These are phyloP conservation scores for Aspergillus udagawae DNA, from an alignment of 2,329 filamentous ascomycete genomes.

Conservation along the genomic window DNA sequence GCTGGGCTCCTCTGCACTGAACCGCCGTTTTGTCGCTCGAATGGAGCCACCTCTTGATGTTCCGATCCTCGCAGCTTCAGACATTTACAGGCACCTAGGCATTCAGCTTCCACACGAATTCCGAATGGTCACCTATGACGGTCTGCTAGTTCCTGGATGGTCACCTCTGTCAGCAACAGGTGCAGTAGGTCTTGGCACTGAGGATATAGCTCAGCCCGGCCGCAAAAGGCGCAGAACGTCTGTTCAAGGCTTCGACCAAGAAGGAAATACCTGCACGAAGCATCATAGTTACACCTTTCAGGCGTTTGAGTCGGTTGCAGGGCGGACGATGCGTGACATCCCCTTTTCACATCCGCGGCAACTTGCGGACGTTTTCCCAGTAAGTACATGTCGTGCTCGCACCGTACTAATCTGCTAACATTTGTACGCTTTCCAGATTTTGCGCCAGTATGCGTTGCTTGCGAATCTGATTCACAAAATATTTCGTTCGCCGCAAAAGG, in stretches of 20 bases:
- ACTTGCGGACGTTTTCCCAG: constrained; percentile 41
- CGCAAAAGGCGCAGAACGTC: constrained; percentile 31
- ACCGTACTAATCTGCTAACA: not conserved
- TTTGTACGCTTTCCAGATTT: constrained; percentile 22
- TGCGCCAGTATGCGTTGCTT: constrained; percentile 44
- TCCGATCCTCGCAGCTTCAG: constrained; percentile 38
- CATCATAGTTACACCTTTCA: constrained; percentile 44
- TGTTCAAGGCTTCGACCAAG: constrained; percentile 29
- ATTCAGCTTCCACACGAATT: constrained; percentile 39
- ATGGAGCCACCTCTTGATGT: constrained; percentile 41
- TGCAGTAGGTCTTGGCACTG: constrained; percentile 21
- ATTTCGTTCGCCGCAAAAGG: constrained; percentile 23
- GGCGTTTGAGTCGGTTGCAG: constrained; percentile 38
- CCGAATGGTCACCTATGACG: constrained; percentile 37
- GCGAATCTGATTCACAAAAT: constrained; percentile 36
- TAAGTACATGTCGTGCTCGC: not conserved
- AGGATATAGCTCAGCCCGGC: constrained; percentile 23
- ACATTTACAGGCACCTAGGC: constrained; percentile 39
- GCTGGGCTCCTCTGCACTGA: constrained; percentile 33
- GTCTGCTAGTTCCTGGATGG: constrained; percentile 33
- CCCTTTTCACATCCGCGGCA: constrained; percentile 45
- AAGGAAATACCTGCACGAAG: constrained; percentile 26
- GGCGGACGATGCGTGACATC: constrained; percentile 38
- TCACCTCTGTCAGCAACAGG: constrained; percentile 18
- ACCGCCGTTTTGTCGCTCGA: constrained; percentile 43